A percentile compares a stretch with the other conserved stretches of the same genome.
Conservation (phyloP, 768 basidiomycete genomes). For the Lentinula boryana region DNA sequence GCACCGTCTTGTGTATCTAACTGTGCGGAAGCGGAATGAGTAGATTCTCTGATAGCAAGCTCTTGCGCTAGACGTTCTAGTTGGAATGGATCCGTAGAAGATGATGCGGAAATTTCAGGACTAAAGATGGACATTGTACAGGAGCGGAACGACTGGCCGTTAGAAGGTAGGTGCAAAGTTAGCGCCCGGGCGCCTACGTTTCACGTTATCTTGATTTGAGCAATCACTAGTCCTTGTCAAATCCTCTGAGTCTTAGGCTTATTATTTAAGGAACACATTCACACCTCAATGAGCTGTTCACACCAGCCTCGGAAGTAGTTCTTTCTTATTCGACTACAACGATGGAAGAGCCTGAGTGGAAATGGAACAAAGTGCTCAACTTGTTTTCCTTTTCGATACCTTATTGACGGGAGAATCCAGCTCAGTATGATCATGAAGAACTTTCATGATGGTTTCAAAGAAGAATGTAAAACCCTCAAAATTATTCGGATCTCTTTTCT, state of each 20-base stretch:
- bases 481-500: background rate
- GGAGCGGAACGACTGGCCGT: background rate
- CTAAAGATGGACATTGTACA: background rate
- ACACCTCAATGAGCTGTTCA: too few relatives aligned
- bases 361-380: slow-evolving; percentile 14
- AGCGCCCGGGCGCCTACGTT: background rate
- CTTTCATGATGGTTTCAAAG: slow-evolving; percentile 40
- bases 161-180: background rate
- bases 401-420: slow-evolving; percentile 8
- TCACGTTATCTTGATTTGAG: background rate
- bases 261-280: background rate
- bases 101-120: background rate
- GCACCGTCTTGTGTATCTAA: background rate
- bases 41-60: slow-evolving; percentile 49
- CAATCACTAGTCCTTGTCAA: background rate
- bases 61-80: slow-evolving; percentile 72
- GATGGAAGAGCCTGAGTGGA: slow-evolving; percentile 13
- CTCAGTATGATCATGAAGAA: slow-evolving; percentile 26
- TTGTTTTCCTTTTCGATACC: background rate
- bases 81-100: slow-evolving; percentile 50
- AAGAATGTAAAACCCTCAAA: slow-evolving; percentile 33
- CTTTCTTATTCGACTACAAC: background rate
- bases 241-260: background rate
- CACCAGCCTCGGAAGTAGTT: too few relatives aligned
- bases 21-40: slow-evolving; percentile 8